Percentiles rank a stretch among this genome's conserved stretches.
These are phyloP conservation scores for Farysia itapuensis DNA, from an alignment of 1,284 basidiomycete genomes.

Conservation along the genomic window DNA sequence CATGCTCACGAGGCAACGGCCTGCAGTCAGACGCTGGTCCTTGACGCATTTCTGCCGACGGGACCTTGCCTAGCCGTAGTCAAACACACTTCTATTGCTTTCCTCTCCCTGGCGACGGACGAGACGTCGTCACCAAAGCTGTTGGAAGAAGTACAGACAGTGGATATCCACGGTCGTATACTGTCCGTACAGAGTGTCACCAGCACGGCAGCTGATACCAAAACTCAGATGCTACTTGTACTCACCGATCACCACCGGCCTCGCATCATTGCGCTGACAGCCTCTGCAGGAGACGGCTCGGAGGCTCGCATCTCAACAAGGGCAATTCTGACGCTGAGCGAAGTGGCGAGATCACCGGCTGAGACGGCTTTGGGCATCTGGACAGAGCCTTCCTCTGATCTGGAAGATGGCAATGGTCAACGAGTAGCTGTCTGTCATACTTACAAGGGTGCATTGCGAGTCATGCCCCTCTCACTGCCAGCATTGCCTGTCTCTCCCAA, in stretches of 20 bases:
- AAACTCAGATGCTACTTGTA: conserved; percentile 20
- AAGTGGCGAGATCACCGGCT: conserved; percentile 39
- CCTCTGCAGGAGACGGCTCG: conserved; percentile 3
- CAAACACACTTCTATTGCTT: conserved; percentile 30
- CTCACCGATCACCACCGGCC: conserved; percentile 50
- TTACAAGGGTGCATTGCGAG: conserved; percentile 38
- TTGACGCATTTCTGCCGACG: conserved; percentile 25
- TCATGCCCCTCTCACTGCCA: conserved; percentile 17
- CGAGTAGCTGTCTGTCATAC: conserved; percentile 31
- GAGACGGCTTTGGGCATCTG: conserved; percentile 34
- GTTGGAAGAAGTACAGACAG: conserved; percentile 15
- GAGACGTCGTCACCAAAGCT: conserved; percentile 3
- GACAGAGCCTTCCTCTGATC: conserved; percentile 10
- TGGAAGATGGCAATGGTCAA: conserved; percentile 1
- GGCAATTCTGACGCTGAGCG: conserved; percentile 34
- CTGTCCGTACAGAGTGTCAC: conserved; percentile 15
- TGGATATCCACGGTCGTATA: conserved; percentile 30
- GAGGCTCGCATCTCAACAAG: conserved; percentile 8
- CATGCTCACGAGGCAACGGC: conserved; percentile 36
- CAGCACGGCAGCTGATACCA: background rate
- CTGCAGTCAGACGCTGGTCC: conserved; percentile 16
- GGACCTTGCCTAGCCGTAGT: conserved; percentile 31
- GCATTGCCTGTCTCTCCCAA: background rate
- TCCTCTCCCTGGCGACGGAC: conserved; percentile 11
- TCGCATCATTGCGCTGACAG: conserved; percentile 19